A percentile compares a stretch with the other conserved stretches of the same genome.
Conservation (phyloP, 768 basidiomycete species). For the Lactarius indigo region DNA sequence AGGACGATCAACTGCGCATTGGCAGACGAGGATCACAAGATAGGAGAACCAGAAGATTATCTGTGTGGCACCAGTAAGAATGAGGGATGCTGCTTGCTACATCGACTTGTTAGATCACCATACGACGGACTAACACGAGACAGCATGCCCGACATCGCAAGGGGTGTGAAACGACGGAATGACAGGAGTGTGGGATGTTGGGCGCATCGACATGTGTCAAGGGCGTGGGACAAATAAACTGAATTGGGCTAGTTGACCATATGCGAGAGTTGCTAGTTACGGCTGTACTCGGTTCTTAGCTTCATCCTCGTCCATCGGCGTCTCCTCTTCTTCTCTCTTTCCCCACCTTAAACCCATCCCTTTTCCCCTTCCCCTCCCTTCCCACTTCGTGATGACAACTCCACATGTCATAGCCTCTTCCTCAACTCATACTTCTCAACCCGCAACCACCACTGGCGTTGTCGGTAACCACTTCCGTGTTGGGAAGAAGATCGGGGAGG, state of each 20-base stretch:
- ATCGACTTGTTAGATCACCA: not conserved
- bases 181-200: not conserved
- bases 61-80: not conserved
- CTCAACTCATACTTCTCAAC: slow-evolving; percentile 54
- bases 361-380: slow-evolving; percentile 17
- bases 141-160: not conserved
- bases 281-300: slow-evolving; percentile 2
- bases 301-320: not conserved
- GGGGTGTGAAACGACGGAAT: not conserved
- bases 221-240: slow-evolving; percentile 3
- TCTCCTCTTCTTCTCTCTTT: slow-evolving; percentile 5
- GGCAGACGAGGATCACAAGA: not conserved
- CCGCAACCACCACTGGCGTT: slow-evolving; percentile 64
- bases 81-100: not conserved
- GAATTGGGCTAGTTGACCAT: not conserved
- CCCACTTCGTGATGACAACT: slow-evolving; percentile 56
- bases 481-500: slow-evolving; percentile 99
- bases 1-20: not conserved
- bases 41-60: not conserved
- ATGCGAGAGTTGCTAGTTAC: not conserved
- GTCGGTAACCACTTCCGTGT: slow-evolving; percentile 82
- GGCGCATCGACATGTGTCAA: not conserved
- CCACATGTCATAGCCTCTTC: slow-evolving; percentile 83
- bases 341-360: slow-evolving; percentile 23
- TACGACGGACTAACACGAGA: not conserved